These are phyloP conservation scores for Brassica rapa DNA, from an alignment of 345 rosid genomes.

Conservation along the genomic window DNA sequence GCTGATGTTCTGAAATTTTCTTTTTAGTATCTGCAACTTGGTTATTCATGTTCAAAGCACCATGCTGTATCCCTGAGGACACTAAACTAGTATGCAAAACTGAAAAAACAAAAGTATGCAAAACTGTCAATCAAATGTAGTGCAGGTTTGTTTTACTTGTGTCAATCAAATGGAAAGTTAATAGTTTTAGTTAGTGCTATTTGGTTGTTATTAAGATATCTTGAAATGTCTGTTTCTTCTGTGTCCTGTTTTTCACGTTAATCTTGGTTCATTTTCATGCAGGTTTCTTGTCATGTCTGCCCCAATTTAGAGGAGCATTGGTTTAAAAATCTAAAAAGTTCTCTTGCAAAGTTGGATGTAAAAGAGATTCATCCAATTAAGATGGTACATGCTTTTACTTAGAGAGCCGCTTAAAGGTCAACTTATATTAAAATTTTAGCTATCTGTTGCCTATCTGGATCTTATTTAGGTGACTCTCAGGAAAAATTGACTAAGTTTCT, in stretches of 20 bases:
- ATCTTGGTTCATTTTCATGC: slow-evolving; percentile 32
- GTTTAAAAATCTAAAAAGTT: slow-evolving; percentile 45
- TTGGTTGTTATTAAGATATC: neutral
- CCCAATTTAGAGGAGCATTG: slow-evolving; percentile 49
- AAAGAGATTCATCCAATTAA: slow-evolving; percentile 44
- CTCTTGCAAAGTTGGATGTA: slow-evolving; percentile 53
- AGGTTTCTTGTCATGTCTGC: slow-evolving; percentile 58
- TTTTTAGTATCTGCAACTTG: neutral
- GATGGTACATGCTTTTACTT: slow-evolving; percentile 50
- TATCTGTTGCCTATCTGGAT: neutral
- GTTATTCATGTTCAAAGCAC: neutral
- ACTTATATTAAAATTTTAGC: slow-evolving; percentile 6
- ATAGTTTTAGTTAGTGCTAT: neutral
- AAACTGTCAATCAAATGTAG: slow-evolving; percentile 11
- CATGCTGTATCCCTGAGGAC: neutral
- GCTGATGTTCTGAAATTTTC: neutral
- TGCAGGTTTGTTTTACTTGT: slow-evolving; percentile 14
- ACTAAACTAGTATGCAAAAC: slow-evolving; percentile 3
- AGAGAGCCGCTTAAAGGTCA: slow-evolving; percentile 1
- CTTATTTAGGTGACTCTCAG: slow-evolving; percentile 8
- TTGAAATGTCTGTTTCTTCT: slow-evolving; percentile 5
- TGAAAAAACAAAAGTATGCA: neutral
- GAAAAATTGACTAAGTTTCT: neutral
- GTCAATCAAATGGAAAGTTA: slow-evolving; percentile 7
- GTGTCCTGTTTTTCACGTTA: neutral